These are phyloP conservation scores for Symbiodinium pilosum DNA, from an alignment of 73 alveolate genomes.

Conservation along the genomic window DNA sequence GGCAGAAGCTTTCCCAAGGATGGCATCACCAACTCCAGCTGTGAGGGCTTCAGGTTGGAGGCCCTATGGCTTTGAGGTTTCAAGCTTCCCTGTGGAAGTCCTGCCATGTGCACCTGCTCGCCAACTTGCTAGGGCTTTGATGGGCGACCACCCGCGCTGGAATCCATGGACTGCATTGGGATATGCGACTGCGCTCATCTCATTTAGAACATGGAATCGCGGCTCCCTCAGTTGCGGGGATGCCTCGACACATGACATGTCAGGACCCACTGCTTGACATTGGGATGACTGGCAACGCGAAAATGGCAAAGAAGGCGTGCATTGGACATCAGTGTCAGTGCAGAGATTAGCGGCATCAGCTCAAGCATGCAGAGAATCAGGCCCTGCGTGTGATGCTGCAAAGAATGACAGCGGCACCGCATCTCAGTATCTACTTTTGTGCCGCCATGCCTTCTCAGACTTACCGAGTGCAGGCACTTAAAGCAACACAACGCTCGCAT, in stretches of 20 bases:
- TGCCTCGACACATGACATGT: background rate
- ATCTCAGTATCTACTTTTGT: too few species aligned
- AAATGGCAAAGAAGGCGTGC: slow-evolving; percentile 66
- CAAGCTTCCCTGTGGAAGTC: too few species aligned
- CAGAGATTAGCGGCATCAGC: background rate
- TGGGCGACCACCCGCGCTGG: slow-evolving; percentile 86
- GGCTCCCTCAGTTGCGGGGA: too few species aligned
- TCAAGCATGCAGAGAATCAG: background rate
- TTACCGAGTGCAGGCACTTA: too few species aligned
- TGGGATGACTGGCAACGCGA: slow-evolving; percentile 81
- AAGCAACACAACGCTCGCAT: background rate
- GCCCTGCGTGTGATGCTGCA: slow-evolving; percentile 85
- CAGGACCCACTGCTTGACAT: slow-evolving; percentile 56
- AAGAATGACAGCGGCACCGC: slow-evolving; percentile 48
- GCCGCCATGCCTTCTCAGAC: too few species aligned
- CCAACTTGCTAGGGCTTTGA: slow-evolving; percentile 58
- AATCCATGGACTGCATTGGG: slow-evolving; percentile 68
- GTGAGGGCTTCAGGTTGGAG: slow-evolving; percentile 82
- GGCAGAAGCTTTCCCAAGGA: slow-evolving; percentile 2
- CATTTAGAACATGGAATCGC: too few species aligned
- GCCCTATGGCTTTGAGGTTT: background rate
- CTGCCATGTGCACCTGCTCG: too few species aligned
- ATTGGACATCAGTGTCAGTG: background rate
- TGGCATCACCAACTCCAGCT: slow-evolving; percentile 82
- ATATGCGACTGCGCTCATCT: too few species aligned